Conservation (phyloP, 2,329 filamentous ascomycete genomes). For the Pestalotiopsis sp. region DNA sequence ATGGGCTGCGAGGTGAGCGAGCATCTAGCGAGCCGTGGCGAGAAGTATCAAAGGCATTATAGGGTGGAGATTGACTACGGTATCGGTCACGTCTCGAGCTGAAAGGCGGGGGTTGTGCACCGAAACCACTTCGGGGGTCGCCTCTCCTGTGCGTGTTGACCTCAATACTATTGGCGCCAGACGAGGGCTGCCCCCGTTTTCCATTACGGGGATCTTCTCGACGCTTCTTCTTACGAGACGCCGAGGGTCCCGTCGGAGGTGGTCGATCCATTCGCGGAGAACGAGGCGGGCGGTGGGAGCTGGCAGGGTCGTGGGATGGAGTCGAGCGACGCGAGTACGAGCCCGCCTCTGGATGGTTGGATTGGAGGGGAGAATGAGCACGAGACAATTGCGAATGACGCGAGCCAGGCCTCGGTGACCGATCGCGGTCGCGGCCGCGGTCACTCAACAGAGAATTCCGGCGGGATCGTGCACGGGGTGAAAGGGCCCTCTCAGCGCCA, state of each 20-base stretch:
- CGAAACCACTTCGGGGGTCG: slow-evolving; percentile 41
- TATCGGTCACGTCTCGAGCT: slow-evolving; percentile 40
- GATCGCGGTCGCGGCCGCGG: slow-evolving; percentile 29
- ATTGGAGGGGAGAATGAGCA: slow-evolving; percentile 29
- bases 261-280: slow-evolving; percentile 28
- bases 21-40: slow-evolving; percentile 62
- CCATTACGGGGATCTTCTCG: slow-evolving; percentile 43
- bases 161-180: slow-evolving; percentile 53
- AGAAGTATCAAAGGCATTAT: slow-evolving; percentile 54
- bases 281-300: slow-evolving; percentile 24
- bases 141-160: slow-evolving; percentile 46
- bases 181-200: slow-evolving; percentile 38
- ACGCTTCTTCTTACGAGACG: slow-evolving; percentile 39
- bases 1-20: slow-evolving; percentile 60
- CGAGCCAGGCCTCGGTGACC: slow-evolving; percentile 24
- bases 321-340: slow-evolving; percentile 28
- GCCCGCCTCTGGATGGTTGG: slow-evolving; percentile 26
- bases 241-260: slow-evolving; percentile 25
- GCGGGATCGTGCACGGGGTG: slow-evolving; percentile 21
- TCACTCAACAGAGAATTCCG: slow-evolving; percentile 26
- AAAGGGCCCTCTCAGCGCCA: slow-evolving; percentile 22
- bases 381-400: slow-evolving; percentile 26
- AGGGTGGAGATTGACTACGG: slow-evolving; percentile 56
- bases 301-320: slow-evolving; percentile 25
- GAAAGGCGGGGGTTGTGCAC: slow-evolving; percentile 32